phyloP scores from a whole-genome alignment of 371 early-diverging fungal species.

The Mortierella sp. region DNA sequence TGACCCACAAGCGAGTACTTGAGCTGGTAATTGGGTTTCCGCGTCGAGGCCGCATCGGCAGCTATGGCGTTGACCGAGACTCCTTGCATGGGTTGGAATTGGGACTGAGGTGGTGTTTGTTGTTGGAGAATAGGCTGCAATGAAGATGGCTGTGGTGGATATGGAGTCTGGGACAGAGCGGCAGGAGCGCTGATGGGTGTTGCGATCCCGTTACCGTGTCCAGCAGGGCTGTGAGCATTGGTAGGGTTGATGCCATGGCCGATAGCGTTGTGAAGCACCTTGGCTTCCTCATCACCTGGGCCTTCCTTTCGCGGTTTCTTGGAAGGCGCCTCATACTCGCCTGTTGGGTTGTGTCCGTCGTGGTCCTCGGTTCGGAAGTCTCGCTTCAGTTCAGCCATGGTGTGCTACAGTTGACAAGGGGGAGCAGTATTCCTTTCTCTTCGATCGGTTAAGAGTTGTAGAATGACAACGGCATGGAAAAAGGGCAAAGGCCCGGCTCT shows the following conservation, averaged over 20 bases:
- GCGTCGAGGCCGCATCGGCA: conserved; percentile 43
- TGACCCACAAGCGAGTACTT: conserved; percentile 93
- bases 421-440: conserved; percentile 1
- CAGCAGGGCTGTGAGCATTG: background rate
- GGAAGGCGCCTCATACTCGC: conserved; percentile 12
- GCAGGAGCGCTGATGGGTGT: background rate
- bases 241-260: background rate
- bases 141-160: conserved; percentile 5
- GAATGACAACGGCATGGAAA: conserved; percentile 9
- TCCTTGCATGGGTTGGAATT: background rate
- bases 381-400: conserved; percentile 46
- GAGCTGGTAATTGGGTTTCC: conserved; percentile 88
- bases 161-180: background rate
- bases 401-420: background rate
- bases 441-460: background rate
- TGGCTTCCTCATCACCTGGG: conserved; percentile 1
- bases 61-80: background rate
- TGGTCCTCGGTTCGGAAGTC: conserved; percentile 39
- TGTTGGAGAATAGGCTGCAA: background rate
- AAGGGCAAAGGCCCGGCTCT: background rate
- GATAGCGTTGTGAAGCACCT: background rate
- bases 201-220: conserved; percentile 1
- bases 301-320: conserved; percentile 14
- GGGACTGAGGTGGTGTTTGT: background rate
- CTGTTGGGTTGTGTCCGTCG: conserved; percentile 24